Percentiles rank a stretch among this genome's conserved stretches.
Evolutionary conservation across 2,329 filamentous ascomycete genomes (phyloP).

Genomic region (Berkeleyomyces rouxiae): DNA sequence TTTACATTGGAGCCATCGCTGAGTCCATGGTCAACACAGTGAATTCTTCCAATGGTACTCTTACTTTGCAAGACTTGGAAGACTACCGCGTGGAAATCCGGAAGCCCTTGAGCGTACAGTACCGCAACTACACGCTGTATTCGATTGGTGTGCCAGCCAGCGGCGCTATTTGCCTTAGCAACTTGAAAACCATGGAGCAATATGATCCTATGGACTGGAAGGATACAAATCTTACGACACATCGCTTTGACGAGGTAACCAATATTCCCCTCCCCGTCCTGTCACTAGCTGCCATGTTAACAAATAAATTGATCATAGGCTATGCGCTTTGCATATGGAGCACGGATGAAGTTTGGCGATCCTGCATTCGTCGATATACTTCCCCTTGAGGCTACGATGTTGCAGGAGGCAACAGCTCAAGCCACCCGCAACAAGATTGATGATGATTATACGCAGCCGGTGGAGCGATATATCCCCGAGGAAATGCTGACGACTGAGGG

Average conservation of each 20-base stretch:
- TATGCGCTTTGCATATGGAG: conserved; percentile 74
- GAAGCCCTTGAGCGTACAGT: conserved; percentile 45
- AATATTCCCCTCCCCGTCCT: not conserved
- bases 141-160: conserved; percentile 59
- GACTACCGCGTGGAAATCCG: conserved; percentile 56
- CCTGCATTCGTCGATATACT: conserved; percentile 55
- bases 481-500: conserved; percentile 50
- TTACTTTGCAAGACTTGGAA: conserved; percentile 62
- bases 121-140: conserved; percentile 54
- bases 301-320: conserved; percentile 28
- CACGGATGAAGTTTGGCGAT: conserved; percentile 66
- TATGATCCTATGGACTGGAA: conserved; percentile 41
- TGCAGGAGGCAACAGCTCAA: conserved; percentile 42
- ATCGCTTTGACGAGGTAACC: conserved; percentile 54
- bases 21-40: conserved; percentile 56
- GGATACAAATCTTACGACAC: conserved; percentile 51
- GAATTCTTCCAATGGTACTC: conserved; percentile 57
- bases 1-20: conserved; percentile 59
- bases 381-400: conserved; percentile 42
- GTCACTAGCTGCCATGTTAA: not conserved
- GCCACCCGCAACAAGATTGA: conserved; percentile 50
- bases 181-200: conserved; percentile 69
- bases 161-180: conserved; percentile 57
- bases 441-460: conserved; percentile 53
- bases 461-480: conserved; percentile 56